Evolutionary conservation across 371 early-diverging fungal genomes (phyloP).

Genomic region (Mucor plumbeus): DNA sequence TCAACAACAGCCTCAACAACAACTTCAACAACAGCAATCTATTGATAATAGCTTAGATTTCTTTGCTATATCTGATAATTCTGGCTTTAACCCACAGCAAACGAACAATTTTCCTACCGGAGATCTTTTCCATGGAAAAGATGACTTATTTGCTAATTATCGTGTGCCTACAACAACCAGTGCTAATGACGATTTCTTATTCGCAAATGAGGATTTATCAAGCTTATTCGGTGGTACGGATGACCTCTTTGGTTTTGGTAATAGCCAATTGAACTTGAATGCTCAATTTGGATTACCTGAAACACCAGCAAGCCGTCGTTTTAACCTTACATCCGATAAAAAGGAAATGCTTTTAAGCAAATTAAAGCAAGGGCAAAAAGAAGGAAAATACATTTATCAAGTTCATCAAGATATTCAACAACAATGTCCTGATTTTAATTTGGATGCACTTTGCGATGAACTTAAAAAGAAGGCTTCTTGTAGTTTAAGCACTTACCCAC

Average conservation of each 20-base stretch:
- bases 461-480: constrained; percentile 27
- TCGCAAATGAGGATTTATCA: constrained; percentile 34
- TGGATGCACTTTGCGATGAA: constrained; percentile 36
- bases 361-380: constrained; percentile 26
- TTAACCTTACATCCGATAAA: constrained; percentile 5
- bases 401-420: constrained; percentile 26
- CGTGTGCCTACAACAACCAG: constrained; percentile 18
- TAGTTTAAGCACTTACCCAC: neutral
- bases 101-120: constrained; percentile 4
- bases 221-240: constrained; percentile 35
- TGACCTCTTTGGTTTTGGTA: constrained; percentile 33
- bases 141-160: constrained; percentile 39
- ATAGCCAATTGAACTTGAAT: constrained; percentile 14
- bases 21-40: neutral
- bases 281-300: constrained; percentile 29
- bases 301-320: constrained; percentile 12
- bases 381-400: constrained; percentile 31
- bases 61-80: constrained; percentile 18
- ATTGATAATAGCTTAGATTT: neutral
- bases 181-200: constrained; percentile 25
- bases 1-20: neutral
- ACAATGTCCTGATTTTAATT: constrained; percentile 34
- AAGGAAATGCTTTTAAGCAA: constrained; percentile 15
- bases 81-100: neutral
- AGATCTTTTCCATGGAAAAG: constrained; percentile 41